These are phyloP conservation scores for Dichotomopilus funicola DNA, from an alignment of 2,329 filamentous ascomycete genomes.

Conservation along the genomic window DNA sequence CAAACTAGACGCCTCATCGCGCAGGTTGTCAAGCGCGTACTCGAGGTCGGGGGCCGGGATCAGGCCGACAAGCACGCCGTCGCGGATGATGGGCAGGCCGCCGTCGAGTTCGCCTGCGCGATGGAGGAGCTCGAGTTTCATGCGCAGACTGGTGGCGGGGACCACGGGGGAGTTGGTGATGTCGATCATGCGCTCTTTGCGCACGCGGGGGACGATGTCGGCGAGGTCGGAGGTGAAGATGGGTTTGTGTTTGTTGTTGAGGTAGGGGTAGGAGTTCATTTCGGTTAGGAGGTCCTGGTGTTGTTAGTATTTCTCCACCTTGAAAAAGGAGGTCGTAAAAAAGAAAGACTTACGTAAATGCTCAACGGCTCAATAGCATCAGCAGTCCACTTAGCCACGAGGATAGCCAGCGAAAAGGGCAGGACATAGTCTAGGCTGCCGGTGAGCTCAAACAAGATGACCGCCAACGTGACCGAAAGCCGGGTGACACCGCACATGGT, in stretches of 20 bases:
- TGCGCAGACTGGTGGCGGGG: conserved; percentile 65
- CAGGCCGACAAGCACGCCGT: conserved; percentile 75
- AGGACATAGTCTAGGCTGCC: conserved; percentile 92
- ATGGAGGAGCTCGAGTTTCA: conserved; percentile 76
- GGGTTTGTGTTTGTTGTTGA: conserved; percentile 94
- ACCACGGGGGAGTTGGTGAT: conserved; percentile 78
- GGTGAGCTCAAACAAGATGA: conserved; percentile 93
- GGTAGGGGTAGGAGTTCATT: conserved; percentile 94
- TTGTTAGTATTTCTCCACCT: not conserved
- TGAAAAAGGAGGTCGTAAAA: not conserved
- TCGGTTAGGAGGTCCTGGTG: conserved; percentile 77
- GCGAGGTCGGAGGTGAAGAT: conserved; percentile 82
- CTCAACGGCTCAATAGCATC: conserved; percentile 90
- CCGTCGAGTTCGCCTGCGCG: conserved; percentile 85
- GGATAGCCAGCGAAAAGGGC: conserved; percentile 84
- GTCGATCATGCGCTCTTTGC: conserved; percentile 76
- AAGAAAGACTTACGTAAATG: conserved; percentile 66
- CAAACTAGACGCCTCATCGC: conserved; percentile 63
- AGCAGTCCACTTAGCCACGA: conserved; percentile 97
- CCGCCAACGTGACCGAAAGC: conserved; percentile 84
- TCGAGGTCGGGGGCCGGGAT: conserved; percentile 93
- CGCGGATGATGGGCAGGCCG: conserved; percentile 76
- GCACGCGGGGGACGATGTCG: conserved; percentile 74
- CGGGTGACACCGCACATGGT: conserved; percentile 98
- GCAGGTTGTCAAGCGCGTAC: conserved; percentile 79